These are phyloP conservation scores for Erodium chrysanthum DNA, from an alignment of 441 rosid species.

Conservation along the genomic window DNA sequence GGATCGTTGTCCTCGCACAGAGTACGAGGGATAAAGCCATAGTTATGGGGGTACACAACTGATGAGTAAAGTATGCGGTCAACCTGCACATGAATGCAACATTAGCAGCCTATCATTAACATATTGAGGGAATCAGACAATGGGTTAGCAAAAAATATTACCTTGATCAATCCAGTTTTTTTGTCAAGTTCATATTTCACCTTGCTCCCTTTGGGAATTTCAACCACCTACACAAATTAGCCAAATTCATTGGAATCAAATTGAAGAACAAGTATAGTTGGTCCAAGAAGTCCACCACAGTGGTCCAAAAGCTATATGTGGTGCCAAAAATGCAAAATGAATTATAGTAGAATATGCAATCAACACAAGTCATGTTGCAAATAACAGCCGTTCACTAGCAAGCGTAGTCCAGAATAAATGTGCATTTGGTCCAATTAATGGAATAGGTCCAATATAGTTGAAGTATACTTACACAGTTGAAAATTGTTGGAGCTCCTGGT, in stretches of 20 bases:
- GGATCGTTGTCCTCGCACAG: not conserved
- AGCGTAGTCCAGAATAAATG: not conserved
- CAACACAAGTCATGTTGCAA: not conserved
- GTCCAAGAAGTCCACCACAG: too few species aligned
- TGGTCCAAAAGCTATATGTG: too few species aligned
- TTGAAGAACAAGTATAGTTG: not conserved
- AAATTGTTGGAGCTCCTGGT: constrained; percentile 76
- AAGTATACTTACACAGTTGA: constrained; percentile 63
- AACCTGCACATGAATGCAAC: constrained; percentile 32
- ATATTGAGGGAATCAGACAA: constrained; percentile 1
- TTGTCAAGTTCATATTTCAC: constrained; percentile 79
- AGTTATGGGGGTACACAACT: constrained; percentile 67
- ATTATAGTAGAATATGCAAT: too few species aligned
- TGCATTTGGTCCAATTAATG: not conserved
- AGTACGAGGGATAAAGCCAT: constrained; percentile 3
- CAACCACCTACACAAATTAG: constrained; percentile 43
- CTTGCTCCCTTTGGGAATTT: constrained; percentile 61
- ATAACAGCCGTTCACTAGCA: not conserved
- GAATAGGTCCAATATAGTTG: not conserved
- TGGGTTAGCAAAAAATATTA: constrained; percentile 14
- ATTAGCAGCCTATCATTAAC: constrained; percentile 16
- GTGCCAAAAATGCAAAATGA: too few species aligned
- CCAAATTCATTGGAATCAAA: not conserved
- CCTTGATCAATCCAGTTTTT: constrained; percentile 62
- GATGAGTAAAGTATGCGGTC: constrained; percentile 68